Conservation (phyloP, 768 basidiomycete species). For the Mycena vulgaris region DNA sequence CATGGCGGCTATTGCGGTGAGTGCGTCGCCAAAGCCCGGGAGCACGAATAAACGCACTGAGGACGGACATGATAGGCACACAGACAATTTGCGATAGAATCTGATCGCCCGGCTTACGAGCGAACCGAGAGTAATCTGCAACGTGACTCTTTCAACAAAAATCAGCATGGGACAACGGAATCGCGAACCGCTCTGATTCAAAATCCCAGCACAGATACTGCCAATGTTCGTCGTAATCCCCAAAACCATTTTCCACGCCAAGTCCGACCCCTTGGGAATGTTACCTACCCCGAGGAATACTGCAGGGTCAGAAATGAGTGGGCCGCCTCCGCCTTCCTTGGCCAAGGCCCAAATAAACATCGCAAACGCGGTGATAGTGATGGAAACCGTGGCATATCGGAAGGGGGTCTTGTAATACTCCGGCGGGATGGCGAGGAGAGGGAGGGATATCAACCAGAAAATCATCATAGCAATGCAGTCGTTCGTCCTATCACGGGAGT, state of each 20-base stretch:
- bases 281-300: not conserved
- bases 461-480: slow-evolving; percentile 3
- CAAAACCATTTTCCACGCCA: not conserved
- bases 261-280: not conserved
- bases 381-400: not conserved
- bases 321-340: not conserved
- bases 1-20: not conserved
- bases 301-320: not conserved
- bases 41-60: not conserved
- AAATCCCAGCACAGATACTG: not conserved
- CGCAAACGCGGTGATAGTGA: not conserved
- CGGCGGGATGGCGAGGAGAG: not conserved
- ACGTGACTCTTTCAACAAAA: not conserved
- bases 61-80: not conserved
- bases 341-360: not conserved
- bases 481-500: not conserved
- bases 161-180: not conserved
- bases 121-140: not conserved
- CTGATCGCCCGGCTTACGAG: not conserved
- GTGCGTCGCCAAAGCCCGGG: not conserved
- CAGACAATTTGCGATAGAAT: not conserved
- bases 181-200: not conserved
- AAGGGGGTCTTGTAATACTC: not conserved
- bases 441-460: not conserved
- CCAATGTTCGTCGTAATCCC: slow-evolving; percentile 1